These are phyloP conservation scores for Amoebophrya sp. DNA, from an alignment of 169 alveolate genomes.

Conservation along the genomic window DNA sequence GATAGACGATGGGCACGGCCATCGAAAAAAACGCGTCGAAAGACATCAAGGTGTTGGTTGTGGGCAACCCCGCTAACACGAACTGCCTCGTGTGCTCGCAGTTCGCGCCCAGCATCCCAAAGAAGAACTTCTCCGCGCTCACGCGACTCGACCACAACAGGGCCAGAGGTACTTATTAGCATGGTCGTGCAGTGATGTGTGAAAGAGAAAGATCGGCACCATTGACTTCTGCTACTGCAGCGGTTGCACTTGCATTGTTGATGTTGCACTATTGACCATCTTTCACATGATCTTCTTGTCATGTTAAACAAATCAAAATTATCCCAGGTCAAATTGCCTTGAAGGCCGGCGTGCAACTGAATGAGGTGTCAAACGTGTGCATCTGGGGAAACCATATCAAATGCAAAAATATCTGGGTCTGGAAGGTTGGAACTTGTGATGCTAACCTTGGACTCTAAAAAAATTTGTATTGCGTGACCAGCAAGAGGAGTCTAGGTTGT, in stretches of 20 bases:
- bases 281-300: too few relatives aligned
- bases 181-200: too few relatives aligned
- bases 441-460: too few relatives aligned
- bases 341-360: conserved; percentile 30
- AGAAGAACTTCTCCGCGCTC: conserved; percentile 60
- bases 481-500: too few relatives aligned
- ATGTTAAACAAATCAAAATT: too few relatives aligned
- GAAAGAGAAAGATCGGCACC: too few relatives aligned
- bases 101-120: conserved; percentile 61
- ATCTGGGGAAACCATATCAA: conserved; percentile 67
- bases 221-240: too few relatives aligned
- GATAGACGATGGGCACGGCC: conserved; percentile 61
- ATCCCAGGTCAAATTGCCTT: conserved; percentile 43
- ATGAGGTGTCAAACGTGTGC: conserved; percentile 46
- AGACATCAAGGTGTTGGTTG: conserved; percentile 57
- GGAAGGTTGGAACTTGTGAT: too few relatives aligned
- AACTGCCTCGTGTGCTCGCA: conserved; percentile 61
- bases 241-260: too few relatives aligned
- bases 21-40: neutral
- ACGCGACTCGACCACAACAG: conserved; percentile 72
- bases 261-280: too few relatives aligned
- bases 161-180: conserved; percentile 44
- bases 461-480: too few relatives aligned
- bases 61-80: conserved; percentile 76
- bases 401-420: too few relatives aligned